A percentile compares a stretch with the other conserved stretches of the same genome.
phyloP scores from a whole-genome alignment of 345 rosid genomes.

The Trapa bicornis region DNA sequence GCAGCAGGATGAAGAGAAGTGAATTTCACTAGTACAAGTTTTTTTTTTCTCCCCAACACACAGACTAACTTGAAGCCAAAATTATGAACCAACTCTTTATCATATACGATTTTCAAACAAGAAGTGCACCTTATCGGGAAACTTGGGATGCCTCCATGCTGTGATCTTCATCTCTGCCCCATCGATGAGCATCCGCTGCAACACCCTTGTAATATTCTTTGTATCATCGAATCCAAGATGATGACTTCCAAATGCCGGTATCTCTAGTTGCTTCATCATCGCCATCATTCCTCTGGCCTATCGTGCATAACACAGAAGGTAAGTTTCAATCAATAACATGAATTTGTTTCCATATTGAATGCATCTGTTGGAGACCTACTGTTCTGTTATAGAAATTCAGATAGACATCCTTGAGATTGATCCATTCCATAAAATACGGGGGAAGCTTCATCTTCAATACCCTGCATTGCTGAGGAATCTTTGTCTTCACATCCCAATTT shows the following conservation, averaged over 20 bases:
- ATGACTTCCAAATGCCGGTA: constrained; percentile 64
- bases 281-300: constrained; percentile 91
- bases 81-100: neutral
- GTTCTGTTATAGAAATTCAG: constrained; percentile 59
- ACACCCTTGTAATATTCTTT: constrained; percentile 72
- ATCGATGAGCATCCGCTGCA: constrained; percentile 62
- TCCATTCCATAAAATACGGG: constrained; percentile 76
- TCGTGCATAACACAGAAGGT: constrained; percentile 10
- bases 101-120: constrained; percentile 46
- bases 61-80: too few relatives aligned
- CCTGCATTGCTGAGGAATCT: constrained; percentile 68
- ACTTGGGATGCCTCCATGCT: constrained; percentile 48
- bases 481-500: constrained; percentile 93
- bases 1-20: neutral
- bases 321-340: neutral
- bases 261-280: constrained; percentile 70
- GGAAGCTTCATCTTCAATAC: constrained; percentile 67
- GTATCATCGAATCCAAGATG: constrained; percentile 89
- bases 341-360: neutral
- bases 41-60: neutral
- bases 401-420: constrained; percentile 75
- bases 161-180: constrained; percentile 65
- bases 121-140: constrained; percentile 36
- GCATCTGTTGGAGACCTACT: constrained; percentile 20
- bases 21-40: neutral